Base-by-base conservation (phyloP, 768 basidiomycete genomes). In the Terana coerulea region DNA sequence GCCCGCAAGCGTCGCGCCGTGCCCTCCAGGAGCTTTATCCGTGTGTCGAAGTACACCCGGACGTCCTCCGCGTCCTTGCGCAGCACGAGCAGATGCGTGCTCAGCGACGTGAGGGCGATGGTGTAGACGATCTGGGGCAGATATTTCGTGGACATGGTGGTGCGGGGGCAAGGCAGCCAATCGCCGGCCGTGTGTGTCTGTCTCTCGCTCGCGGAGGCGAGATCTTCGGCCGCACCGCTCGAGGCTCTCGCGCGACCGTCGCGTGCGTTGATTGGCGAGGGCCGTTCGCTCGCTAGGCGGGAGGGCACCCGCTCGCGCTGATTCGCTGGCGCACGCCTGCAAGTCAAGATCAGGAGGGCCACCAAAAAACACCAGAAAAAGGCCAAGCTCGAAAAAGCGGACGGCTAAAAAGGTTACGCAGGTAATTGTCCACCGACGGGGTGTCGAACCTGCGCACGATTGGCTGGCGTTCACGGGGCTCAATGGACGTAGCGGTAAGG, bases 111-210 rank as follows among this genome's bases (percentile, higher is more conserved):
- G 59, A 86, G 71, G 8, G 83, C 84, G 40, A 83, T 68, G 28
- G 84, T 79, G 64, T 80, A 88, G 55, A 87, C 47, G 47, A 84
- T 69, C 58, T 88, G 84, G 25, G 81, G 83, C 51, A 84, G 61
- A 68, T 86, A 87, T 6, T 64, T 60, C 6, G 58, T 44, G 49
- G 60, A 51, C 58, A 57, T 62, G 39, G 47, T 52, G 36, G 35
- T 31, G 39, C 36, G 30, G 44, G n/a, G 39, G n/a, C n/a, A n/a
- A n/a, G n/a, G n/a, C n/a, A n/a, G n/a, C n/a, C n/a, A n/a, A n/a
- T n/a, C 55, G 33, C 33, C 10, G 33, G n/a, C n/a, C n/a, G n/a
- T n/a, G n/a, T n/a, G n/a, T n/a, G n/a, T n/a, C n/a, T n/a, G n/a
- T n/a, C n/a, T n/a, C n/a, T n/a, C n/a, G n/a, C n/a, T n/a, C n/a